Base-by-base conservation (phyloP, 495 filamentous ascomycete genomes). In the Penicillium cosmopolitanum region DNA sequence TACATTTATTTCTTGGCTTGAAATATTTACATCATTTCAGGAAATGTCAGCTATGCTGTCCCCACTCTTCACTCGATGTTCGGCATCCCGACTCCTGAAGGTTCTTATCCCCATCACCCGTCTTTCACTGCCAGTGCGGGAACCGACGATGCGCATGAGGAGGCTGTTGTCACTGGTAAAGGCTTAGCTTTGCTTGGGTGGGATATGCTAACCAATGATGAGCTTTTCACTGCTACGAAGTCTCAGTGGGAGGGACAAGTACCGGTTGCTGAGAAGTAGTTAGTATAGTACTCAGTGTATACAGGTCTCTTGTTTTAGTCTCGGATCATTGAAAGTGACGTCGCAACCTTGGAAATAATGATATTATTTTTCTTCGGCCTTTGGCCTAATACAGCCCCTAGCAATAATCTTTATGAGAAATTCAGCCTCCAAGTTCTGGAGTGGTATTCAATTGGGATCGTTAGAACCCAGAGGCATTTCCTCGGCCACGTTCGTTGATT, bases 41-140 rank as follows among this genome's bases (percentile, higher is more conserved):
- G 84, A 0, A 78, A 87, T 61, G 73, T 88, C 46, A 84, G 79
- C 60, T 77, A 86, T 65, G 81, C 75, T 0, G 77, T 85, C 69
- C 86, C 85, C 18, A 82, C 78, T 52, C 57, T 89, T 28, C 82
- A 73, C 55, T 65, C 75, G 1, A 74, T 76, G 4, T 86, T 87
- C 58, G 66, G 65, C 9, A 86, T 89, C 42, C 63, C 56, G 6
- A 48, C 65, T 34, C 72, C 75, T 6, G 65, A 68, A 34, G 72
- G 73, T 1, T 66, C 66, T 8, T 73, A 72, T 5, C 77, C 75
- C 25, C 85, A 87, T 55, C 87, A 79, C 60, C 82, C 84, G 0
- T 79, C 79, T 3, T 91, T 89, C 73, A 79, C 82, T 28, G 70
- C 74, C 12, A 79, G 82, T 0, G 81, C 85, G 2, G 81, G 84